These are phyloP conservation scores for Talinum fruticosum DNA, from an alignment of 148 eudicot species.

Conservation along the genomic window DNA sequence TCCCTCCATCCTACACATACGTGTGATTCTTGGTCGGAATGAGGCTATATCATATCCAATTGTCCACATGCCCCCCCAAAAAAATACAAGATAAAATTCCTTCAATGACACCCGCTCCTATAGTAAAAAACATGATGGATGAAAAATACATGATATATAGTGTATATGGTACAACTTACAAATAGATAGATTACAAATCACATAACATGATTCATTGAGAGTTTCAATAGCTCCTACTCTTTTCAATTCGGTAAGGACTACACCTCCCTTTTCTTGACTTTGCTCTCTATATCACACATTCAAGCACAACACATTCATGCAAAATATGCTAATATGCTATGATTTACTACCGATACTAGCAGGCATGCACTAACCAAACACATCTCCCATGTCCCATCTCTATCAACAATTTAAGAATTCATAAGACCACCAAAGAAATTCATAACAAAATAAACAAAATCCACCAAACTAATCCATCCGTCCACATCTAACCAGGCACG, in stretches of 20 bases:
- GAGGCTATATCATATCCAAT: too few species aligned
- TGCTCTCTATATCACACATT: too few species aligned
- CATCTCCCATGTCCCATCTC: not conserved
- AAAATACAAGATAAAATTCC: not conserved
- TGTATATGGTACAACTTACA: not conserved
- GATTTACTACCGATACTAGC: not conserved
- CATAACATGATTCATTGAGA: slow-evolving; percentile 5
- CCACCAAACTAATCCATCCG: not conserved
- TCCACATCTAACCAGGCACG: too few species aligned
- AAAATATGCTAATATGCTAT: not conserved
- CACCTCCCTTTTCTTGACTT: not conserved
- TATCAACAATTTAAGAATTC: not conserved
- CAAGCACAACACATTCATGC: not conserved
- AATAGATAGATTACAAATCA: not conserved
- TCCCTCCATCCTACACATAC: too few species aligned
- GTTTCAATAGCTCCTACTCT: not conserved
- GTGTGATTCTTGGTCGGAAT: too few species aligned
- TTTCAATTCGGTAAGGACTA: slow-evolving; percentile 12
- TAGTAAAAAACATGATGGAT: not conserved
- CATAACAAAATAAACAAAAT: not conserved
- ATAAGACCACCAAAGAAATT: slow-evolving; percentile 4
- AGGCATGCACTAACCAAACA: not conserved
- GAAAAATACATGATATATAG: too few species aligned
- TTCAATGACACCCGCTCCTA: not conserved
- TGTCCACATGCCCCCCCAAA: not conserved